phyloP scores from a whole-genome alignment of 2,329 filamentous ascomycete species.

The Colletotrichum magnum region DNA sequence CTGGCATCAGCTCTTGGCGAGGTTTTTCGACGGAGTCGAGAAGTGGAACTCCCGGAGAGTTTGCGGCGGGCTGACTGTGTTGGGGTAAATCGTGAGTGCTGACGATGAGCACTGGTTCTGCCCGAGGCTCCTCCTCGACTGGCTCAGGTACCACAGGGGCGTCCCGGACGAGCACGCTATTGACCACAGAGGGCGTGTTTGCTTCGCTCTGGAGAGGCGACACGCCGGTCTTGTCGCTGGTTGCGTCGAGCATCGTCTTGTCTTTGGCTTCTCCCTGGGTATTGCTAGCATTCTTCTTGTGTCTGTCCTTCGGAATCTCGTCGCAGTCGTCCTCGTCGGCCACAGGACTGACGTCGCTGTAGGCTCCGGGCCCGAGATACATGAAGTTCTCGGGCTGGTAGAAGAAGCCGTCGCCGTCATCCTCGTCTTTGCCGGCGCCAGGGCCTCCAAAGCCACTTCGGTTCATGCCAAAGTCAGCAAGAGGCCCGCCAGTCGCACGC shows the following conservation, averaged over 20 bases:
- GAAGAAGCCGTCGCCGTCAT: conserved; percentile 54
- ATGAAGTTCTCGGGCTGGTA: conserved; percentile 69
- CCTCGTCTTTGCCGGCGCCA: conserved; percentile 48
- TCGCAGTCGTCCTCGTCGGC: conserved; percentile 55
- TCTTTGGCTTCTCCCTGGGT: background rate
- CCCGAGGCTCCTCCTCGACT: background rate
- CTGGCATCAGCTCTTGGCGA: conserved; percentile 49
- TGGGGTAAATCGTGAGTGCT: conserved; percentile 2
- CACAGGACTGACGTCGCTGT: conserved; percentile 61
- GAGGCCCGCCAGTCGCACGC: conserved; percentile 42
- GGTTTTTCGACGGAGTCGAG: conserved; percentile 53
- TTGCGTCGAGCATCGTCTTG: conserved; percentile 20
- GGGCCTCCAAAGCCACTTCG: conserved; percentile 38
- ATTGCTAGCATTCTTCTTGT: conserved; percentile 2
- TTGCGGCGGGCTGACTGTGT: background rate
- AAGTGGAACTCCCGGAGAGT: conserved; percentile 46
- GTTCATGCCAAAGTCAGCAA: conserved; percentile 41
- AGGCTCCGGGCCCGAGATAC: conserved; percentile 63
- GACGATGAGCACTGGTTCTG: conserved; percentile 2
- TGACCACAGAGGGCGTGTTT: conserved; percentile 44
- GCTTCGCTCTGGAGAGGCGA: conserved; percentile 46
- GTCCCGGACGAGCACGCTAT: conserved; percentile 43
- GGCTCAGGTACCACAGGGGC: background rate
- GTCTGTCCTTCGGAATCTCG: background rate
- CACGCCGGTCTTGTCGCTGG: conserved; percentile 36